Base-by-base conservation (phyloP, 177 flowering plant species). In the Vitis hybrid region DNA sequence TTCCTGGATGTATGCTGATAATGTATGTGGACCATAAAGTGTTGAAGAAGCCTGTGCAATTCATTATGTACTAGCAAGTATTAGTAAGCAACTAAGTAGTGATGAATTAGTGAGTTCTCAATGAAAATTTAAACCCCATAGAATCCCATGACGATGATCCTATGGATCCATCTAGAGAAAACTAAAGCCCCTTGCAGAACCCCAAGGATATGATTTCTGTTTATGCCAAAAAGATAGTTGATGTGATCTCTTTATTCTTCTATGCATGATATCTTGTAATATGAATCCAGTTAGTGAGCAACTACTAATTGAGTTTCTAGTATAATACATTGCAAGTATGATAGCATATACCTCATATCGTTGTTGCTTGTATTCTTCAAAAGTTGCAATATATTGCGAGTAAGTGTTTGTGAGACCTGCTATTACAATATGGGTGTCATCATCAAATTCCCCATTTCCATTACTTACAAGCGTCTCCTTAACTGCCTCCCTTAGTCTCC, bases 381-480 rank as follows among this genome's bases (percentile, higher is more conserved):
- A 77, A 8, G 92, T 88, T 17, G 88, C 75, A n/a, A 85, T 19
- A 53, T 88, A 88, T 51, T 86, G 90, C 5, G 92, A 86, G 56
- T 85, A 88, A 2, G 92, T 80, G 72, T 88, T 88, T 15, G 92
- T 79, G 9, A 88, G 84, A 47, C 92, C 92, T 15, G 92, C 92
- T 58, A 88, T 88, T 17, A 86, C 81, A 11, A 86, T 65, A 12
- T 77, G 84, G 28, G 84, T 85, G 12, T 79, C 75, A 11, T 78
- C 59, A 52, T 74, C 64, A 19, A 83, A 86, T 70, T 81, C 86
- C 10, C 89, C 86, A 47, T 79, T 79, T 11, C 87, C 82, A 10
- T 71, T 61, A 33, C 71, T 76, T 6, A 81, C 81, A 22, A 88
- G 71, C 1, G 86, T 85, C 62, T 83, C 79, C 73, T 86, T 88